Conservation (phyloP, 2,329 filamentous ascomycete genomes). For the Pseudocercospora cruenta region DNA sequence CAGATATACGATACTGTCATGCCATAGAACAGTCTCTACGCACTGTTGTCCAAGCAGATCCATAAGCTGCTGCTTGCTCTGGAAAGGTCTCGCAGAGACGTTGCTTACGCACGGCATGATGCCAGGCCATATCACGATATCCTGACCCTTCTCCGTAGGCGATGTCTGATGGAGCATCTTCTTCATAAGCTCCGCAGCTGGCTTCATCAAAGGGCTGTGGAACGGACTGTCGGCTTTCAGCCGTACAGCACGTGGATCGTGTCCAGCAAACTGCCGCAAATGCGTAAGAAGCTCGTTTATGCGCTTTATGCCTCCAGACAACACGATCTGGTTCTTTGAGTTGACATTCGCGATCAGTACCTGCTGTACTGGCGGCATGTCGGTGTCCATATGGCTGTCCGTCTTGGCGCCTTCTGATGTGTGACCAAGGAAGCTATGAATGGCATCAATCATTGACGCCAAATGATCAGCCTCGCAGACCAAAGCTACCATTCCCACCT, state of each 20-base stretch:
- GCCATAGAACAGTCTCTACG: conserved; percentile 93
- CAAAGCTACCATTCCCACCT: conserved; percentile 92
- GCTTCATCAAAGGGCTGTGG: conserved; percentile 88
- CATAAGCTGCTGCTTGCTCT: conserved; percentile 72
- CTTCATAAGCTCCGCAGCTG: conserved; percentile 75
- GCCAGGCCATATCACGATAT: conserved; percentile 76
- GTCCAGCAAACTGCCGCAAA: conserved; percentile 83
- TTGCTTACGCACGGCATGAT: conserved; percentile 81
- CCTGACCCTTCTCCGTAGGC: conserved; percentile 61
- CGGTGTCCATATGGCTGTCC: conserved; percentile 62
- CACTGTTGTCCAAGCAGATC: conserved; percentile 79
- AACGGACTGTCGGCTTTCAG: conserved; percentile 89
- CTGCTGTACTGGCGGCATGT: conserved; percentile 77
- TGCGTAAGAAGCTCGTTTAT: conserved; percentile 83
- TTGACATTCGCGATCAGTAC: conserved; percentile 94
- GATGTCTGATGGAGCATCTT: conserved; percentile 61
- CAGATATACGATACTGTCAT: conserved; percentile 87
- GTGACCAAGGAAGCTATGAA: conserved; percentile 78
- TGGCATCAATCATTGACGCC: conserved; percentile 67
- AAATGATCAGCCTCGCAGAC: conserved; percentile 85
- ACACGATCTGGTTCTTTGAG: conserved; percentile 92
- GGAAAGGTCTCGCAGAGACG: conserved; percentile 78
- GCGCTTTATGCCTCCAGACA: conserved; percentile 81
- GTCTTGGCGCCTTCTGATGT: conserved; percentile 65
- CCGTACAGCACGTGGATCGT: conserved; percentile 85